Evolutionary conservation across 148 eudicot genomes (phyloP).

Genomic region (Vaccinium vitisidaea): DNA sequence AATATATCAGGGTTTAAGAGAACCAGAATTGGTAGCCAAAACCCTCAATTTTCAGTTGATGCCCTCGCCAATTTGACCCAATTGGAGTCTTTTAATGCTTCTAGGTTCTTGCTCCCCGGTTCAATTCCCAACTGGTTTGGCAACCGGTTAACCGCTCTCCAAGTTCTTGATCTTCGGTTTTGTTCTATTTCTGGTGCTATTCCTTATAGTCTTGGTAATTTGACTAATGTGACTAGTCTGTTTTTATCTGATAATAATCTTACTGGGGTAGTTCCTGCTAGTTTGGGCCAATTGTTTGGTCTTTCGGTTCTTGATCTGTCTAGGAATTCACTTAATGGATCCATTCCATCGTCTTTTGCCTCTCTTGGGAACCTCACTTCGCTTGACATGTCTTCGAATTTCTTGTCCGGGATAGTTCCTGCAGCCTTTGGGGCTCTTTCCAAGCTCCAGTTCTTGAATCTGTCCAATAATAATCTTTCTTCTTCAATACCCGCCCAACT

Average conservation of each 20-base stretch:
- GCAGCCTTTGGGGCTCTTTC: constrained; percentile 54
- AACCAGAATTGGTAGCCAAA: constrained; percentile 63
- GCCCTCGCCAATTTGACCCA: constrained; percentile 64
- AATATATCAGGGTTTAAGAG: constrained; percentile 85
- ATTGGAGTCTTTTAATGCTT: constrained; percentile 72
- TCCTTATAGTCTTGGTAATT: constrained; percentile 65
- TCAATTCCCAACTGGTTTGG: constrained; percentile 87
- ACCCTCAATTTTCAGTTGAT: constrained; percentile 82
- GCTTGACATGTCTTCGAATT: constrained; percentile 68
- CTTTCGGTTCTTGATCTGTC: constrained; percentile 81
- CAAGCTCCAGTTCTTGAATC: constrained; percentile 57
- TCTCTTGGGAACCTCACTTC: constrained; percentile 53
- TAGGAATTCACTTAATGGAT: constrained; percentile 53
- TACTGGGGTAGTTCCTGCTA: constrained; percentile 57
- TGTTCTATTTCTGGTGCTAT: constrained; percentile 60
- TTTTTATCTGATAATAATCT: constrained; percentile 54
- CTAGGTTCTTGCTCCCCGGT: constrained; percentile 62
- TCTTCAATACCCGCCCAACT: constrained; percentile 75
- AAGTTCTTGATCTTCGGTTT: constrained; percentile 63
- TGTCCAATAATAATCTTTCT: constrained; percentile 56
- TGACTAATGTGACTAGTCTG: constrained; percentile 43
- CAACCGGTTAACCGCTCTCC: constrained; percentile 34
- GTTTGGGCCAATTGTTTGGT: constrained; percentile 52
- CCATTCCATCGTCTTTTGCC: constrained; percentile 50
- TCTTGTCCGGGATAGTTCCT: constrained; percentile 61